Base-by-base conservation (phyloP, 2,329 filamentous ascomycete species). In the Epichloe baconii region DNA sequence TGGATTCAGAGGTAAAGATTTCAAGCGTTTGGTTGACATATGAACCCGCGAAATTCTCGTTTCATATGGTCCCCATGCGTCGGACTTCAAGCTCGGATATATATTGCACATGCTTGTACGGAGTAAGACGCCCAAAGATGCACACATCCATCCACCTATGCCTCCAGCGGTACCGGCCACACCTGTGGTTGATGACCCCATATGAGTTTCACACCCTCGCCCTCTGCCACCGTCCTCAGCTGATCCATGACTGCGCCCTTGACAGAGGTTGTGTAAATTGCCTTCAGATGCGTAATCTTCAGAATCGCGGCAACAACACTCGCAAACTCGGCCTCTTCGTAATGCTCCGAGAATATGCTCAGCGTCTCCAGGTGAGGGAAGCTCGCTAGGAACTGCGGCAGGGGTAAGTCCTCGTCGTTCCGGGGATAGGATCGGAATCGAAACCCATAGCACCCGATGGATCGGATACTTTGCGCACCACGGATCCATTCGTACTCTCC, bases 351-450 rank as follows among this genome's bases (percentile, higher is more conserved):
- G 31, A 56, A 58, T n/a, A 69, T 59, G 55, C 67, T 65, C 23
- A 70, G 54, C 8, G 58, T 59, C 52, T 70, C 64, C 7, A 70
- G 60, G 26, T 64, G 64, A 1, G 67, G 67, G 43, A 70, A 67
- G 38, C 53, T 66, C 5, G 61, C 62, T 10, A 70, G 58, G 53
- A 70, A 69, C 4, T 52, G 53, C 2, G 64, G 62, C 14, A 70
- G 53, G 0, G 65, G 63, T 15, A 64, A 43, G 10, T 68, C 61
- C 0, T 60, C 54, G 10, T 65, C 58, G 15, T 56, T 59, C 19
- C 50, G 55, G 4, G 64, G 61, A n/a, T 61, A 59, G 3, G 53
- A 47, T 44, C 56, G 57, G 54, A 71, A 69, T 35, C 59, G 56
- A 46, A 71, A 70, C 34, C 63, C 53, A 41, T 61, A 66, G 31